Conservation (phyloP, 495 filamentous ascomycete genomes). For the Neurospora intermedia region DNA sequence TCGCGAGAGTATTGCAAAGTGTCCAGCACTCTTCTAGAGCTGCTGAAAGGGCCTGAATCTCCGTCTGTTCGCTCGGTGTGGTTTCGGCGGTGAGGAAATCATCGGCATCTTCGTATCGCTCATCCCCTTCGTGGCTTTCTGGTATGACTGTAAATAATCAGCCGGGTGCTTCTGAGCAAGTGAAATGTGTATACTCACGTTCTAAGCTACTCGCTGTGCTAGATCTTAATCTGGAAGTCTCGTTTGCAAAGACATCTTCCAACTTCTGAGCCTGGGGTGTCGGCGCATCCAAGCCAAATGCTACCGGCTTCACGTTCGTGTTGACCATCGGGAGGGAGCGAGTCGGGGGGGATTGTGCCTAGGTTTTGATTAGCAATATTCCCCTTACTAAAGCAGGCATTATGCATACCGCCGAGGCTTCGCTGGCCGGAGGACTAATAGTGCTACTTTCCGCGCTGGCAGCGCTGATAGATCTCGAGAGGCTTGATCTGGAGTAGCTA, state of each 20-base stretch:
- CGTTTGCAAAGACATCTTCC: slow-evolving; percentile 44
- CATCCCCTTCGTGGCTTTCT: slow-evolving; percentile 32
- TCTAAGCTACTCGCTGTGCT: slow-evolving; percentile 57
- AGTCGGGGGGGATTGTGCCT: slow-evolving; percentile 23
- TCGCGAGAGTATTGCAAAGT: slow-evolving; percentile 80
- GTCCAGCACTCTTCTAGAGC: slow-evolving; percentile 90
- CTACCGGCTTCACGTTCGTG: slow-evolving; percentile 55
- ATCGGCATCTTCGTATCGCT: slow-evolving; percentile 30
- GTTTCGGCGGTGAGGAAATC: slow-evolving; percentile 27
- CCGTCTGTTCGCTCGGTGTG: slow-evolving; percentile 41
- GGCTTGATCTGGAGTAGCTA: slow-evolving; percentile 11
- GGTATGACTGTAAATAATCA: slow-evolving; percentile 34
- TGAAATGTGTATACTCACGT: slow-evolving; percentile 38
- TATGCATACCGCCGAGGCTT: slow-evolving; percentile 22
- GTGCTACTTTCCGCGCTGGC: slow-evolving; percentile 15
- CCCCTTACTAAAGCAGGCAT: not conserved
- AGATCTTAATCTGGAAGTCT: slow-evolving; percentile 31
- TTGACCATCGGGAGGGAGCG: slow-evolving; percentile 51
- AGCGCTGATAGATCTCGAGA: slow-evolving; percentile 12
- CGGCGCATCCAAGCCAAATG: slow-evolving; percentile 53
- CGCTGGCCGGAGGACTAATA: slow-evolving; percentile 23
- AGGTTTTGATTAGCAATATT: slow-evolving; percentile 5
- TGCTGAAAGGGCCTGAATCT: slow-evolving; percentile 60
- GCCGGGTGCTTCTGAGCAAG: not conserved
- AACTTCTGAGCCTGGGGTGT: slow-evolving; percentile 79